Conservation (phyloP, 257 asterid genomes). For the Nicotiana obtusifolia region DNA sequence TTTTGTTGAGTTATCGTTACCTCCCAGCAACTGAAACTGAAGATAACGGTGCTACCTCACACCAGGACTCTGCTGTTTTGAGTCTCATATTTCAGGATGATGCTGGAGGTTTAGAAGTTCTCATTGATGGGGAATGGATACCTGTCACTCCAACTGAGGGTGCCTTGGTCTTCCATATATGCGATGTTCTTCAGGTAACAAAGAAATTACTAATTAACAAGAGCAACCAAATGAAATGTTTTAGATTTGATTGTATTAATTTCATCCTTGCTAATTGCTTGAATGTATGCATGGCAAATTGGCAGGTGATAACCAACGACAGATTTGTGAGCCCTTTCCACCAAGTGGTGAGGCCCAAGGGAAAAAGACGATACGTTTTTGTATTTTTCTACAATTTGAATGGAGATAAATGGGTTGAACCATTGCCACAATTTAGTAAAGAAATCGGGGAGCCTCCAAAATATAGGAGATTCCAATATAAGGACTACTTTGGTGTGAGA, state of each 20-base stretch:
- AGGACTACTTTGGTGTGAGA: constrained; percentile 34
- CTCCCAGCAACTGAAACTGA: no score
- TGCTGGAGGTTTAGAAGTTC: not conserved
- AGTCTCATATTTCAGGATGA: not conserved
- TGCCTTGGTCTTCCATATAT: not conserved
- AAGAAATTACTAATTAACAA: no score
- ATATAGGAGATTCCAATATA: constrained; percentile 26
- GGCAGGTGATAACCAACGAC: not conserved
- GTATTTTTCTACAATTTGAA: constrained; percentile 24
- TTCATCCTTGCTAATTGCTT: not conserved
- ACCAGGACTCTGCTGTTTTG: not conserved
- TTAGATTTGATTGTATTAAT: not conserved
- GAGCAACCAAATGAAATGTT: not conserved
- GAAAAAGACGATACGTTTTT: constrained; percentile 16
- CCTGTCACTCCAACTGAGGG: not conserved
- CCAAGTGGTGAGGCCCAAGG: not conserved
- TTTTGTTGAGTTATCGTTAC: not conserved
- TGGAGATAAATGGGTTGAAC: constrained; percentile 38
- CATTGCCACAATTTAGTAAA: constrained; percentile 21
- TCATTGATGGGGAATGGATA: not conserved
- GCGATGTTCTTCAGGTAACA: not conserved
- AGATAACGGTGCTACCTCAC: no score
- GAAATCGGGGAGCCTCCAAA: constrained; percentile 25
- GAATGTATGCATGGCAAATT: not conserved
- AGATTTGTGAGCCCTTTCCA: not conserved